These are phyloP conservation scores for Hortaea werneckii DNA, from an alignment of 2,329 filamentous ascomycete species.

Conservation along the genomic window DNA sequence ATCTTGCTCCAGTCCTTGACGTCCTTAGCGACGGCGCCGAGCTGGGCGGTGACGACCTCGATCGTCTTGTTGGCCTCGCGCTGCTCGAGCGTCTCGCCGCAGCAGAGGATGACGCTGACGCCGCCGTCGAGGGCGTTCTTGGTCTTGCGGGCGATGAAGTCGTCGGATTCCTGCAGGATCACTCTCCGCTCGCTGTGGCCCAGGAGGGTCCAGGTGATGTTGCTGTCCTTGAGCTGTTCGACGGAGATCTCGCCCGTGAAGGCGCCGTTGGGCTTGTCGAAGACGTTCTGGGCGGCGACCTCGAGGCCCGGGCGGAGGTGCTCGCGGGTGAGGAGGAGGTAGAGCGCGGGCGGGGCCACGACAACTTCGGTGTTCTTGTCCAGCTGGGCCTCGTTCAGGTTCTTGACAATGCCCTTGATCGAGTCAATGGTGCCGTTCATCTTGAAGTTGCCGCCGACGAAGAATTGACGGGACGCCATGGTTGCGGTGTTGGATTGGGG, in stretches of 20 bases:
- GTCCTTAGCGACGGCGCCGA: constrained; percentile 70
- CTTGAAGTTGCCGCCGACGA: constrained; percentile 71
- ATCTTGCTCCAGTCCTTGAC: constrained; percentile 84
- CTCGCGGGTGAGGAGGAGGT: constrained; percentile 79
- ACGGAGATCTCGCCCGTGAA: constrained; percentile 96
- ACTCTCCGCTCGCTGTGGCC: constrained; percentile 94
- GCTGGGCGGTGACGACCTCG: constrained; percentile 73
- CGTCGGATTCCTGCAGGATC: constrained; percentile 74
- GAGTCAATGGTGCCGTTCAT: constrained; percentile 91
- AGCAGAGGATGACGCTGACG: constrained; percentile 89
- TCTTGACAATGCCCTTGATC: constrained; percentile 82
- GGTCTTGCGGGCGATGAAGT: constrained; percentile 83
- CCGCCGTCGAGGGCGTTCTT: constrained; percentile 84
- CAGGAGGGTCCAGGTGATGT: constrained; percentile 80
- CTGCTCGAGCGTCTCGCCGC: constrained; percentile 89
- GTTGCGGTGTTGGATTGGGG: constrained; percentile 14
- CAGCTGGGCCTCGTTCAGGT: constrained; percentile 77
- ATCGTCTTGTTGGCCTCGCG: constrained; percentile 79
- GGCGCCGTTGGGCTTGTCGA: constrained; percentile 77
- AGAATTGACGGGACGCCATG: constrained; percentile 32
- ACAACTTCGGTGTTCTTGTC: constrained; percentile 83
- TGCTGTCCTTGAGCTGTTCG: constrained; percentile 77
- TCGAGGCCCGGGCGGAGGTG: constrained; percentile 65
- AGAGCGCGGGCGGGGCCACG: constrained; percentile 80
- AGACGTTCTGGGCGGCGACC: constrained; percentile 94